Evolutionary conservation across 1,284 basidiomycete genomes (phyloP).

Genomic region (Malassezia yamatoensis): DNA sequence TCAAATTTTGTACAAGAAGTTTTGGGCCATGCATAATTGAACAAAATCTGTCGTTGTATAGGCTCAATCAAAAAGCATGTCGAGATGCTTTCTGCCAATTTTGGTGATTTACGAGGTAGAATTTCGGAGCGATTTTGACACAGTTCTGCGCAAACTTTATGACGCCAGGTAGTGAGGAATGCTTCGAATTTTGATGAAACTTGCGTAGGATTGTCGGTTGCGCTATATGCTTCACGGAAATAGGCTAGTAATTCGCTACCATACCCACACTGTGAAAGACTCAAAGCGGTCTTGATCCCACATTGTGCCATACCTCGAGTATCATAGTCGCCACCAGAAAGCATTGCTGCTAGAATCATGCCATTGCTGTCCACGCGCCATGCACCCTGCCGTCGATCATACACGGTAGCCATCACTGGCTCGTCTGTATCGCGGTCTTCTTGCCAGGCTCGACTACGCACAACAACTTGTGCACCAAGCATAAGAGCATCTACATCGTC

Average conservation of each 20-base stretch:
- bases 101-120: constrained; percentile 17
- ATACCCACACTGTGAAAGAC: constrained; percentile 51
- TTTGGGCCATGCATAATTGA: constrained; percentile 1
- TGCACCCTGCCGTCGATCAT: constrained; percentile 47
- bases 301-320: constrained; percentile 36
- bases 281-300: constrained; percentile 47
- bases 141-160: constrained; percentile 24
- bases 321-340: constrained; percentile 83
- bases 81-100: constrained; percentile 21
- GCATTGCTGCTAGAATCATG: constrained; percentile 71
- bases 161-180: constrained; percentile 18
- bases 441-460: constrained; percentile 51
- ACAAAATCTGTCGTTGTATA: neutral
- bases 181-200: neutral
- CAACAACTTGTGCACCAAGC: constrained; percentile 71
- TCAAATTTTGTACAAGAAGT: neutral
- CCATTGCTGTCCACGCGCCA: constrained; percentile 55
- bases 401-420: constrained; percentile 1
- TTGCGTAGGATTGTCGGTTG: neutral
- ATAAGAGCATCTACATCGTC: constrained; percentile 88
- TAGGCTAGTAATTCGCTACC: constrained; percentile 55
- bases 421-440: neutral
- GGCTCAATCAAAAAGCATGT: neutral
- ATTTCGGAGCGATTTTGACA: constrained; percentile 21
- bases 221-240: constrained; percentile 29